Evolutionary conservation across 2,329 filamentous ascomycete species (phyloP).

Genomic region (Periglandula ipomoeae): DNA sequence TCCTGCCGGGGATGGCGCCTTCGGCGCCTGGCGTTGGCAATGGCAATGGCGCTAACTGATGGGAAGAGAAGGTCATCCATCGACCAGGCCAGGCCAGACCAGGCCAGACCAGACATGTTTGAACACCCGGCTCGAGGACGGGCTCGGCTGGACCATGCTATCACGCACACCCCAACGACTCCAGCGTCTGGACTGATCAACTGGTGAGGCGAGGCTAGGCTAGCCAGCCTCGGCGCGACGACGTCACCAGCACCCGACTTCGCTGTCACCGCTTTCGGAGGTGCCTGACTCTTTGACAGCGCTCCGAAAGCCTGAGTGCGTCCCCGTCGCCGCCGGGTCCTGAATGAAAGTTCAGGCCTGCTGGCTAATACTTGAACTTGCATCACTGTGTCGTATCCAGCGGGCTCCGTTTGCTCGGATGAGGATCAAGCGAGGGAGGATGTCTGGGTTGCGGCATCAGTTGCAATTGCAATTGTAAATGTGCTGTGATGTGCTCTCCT

Average conservation of each 20-base stretch:
- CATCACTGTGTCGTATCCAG: not conserved
- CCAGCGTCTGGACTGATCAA: not conserved
- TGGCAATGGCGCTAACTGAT: too few relatives aligned
- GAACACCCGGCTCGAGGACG: not conserved
- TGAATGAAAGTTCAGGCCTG: not conserved
- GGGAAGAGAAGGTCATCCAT: too few relatives aligned
- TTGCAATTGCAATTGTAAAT: not conserved
- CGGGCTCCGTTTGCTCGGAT: not conserved
- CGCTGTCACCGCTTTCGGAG: slow-evolving; percentile 6
- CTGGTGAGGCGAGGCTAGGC: not conserved
- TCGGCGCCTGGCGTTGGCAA: not conserved
- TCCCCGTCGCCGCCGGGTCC: not conserved
- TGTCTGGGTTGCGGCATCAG: not conserved
- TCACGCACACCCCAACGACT: not conserved
- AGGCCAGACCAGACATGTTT: not conserved
- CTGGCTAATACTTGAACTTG: not conserved
- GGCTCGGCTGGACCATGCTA: not conserved
- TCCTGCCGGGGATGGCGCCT: not conserved
- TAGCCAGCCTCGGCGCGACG: slow-evolving; percentile 3
- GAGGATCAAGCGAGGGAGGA: not conserved
- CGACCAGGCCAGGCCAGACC: too few relatives aligned
- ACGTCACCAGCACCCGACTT: slow-evolving; percentile 4
- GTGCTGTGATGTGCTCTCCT: too few relatives aligned
- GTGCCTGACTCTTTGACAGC: slow-evolving; percentile 1
- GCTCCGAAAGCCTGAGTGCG: not conserved